These are phyloP conservation scores for Conticribra guillardii DNA, from an alignment of 108 stramenopile species.

Conservation along the genomic window DNA sequence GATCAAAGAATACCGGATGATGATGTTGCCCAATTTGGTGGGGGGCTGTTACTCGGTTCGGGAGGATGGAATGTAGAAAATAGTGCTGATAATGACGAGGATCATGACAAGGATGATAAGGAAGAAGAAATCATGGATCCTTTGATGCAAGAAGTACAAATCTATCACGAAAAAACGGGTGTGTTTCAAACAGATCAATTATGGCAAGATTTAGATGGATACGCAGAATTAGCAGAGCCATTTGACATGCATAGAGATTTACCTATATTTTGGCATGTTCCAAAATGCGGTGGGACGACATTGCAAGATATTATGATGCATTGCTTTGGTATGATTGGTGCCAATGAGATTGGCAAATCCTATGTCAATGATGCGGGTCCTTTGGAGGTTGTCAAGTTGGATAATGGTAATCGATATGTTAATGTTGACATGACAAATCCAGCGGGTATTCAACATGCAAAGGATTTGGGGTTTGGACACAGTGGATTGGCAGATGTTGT, in stretches of 20 bases:
- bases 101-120: not conserved
- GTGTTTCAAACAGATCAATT: constrained; percentile 24
- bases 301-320: constrained; percentile 46
- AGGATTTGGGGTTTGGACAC: constrained; percentile 40
- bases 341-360: constrained; percentile 36
- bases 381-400: constrained; percentile 29
- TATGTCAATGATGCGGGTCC: constrained; percentile 14
- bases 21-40: constrained; percentile 27
- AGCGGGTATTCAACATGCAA: constrained; percentile 46
- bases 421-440: constrained; percentile 55
- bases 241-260: constrained; percentile 28
- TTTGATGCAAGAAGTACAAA: not conserved
- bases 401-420: constrained; percentile 48
- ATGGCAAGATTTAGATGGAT: constrained; percentile 39
- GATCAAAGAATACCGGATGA: constrained; percentile 45
- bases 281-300: constrained; percentile 44
- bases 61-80: not conserved
- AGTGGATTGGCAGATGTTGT: constrained; percentile 50
- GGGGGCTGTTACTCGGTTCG: not conserved
- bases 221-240: constrained; percentile 41
- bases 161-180: constrained; percentile 34
- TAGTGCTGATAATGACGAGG: not conserved
- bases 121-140: not conserved
- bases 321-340: constrained; percentile 48
- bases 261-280: constrained; percentile 44